Conservation (phyloP, 148 eudicot genomes). For the Camellia japonica region DNA sequence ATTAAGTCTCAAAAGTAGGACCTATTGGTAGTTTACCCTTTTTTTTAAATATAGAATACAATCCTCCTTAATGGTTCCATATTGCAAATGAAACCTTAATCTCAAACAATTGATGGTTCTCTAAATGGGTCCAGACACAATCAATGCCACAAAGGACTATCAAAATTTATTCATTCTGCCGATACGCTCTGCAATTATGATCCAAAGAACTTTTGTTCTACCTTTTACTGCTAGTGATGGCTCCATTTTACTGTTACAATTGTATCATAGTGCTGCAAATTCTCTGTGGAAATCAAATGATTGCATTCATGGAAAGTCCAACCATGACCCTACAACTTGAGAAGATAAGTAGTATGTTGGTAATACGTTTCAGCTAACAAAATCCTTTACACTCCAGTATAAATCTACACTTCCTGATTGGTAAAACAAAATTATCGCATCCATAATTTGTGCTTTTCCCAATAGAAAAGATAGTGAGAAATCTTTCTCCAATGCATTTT, state of each 20-base stretch:
- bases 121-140: not conserved
- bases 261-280: not conserved
- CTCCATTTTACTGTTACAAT: not conserved
- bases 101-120: not conserved
- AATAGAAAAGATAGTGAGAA: not conserved
- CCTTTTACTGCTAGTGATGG: not conserved
- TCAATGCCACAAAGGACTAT: not conserved
- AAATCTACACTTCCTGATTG: not conserved
- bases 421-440: not conserved
- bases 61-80: not conserved
- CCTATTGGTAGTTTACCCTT: no score
- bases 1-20: no score
- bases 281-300: not conserved
- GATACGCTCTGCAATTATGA: not conserved
- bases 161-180: not conserved
- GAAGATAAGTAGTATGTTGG: not conserved
- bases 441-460: not conserved
- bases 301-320: not conserved
- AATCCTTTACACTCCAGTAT: not conserved
- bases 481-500: slow-evolving; percentile 2
- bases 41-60: not conserved
- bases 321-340: not conserved
- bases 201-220: not conserved
- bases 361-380: not conserved
- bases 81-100: not conserved